A percentile compares a stretch with the other conserved stretches of the same genome.
Evolutionary conservation across 2,329 filamentous ascomycete genomes (phyloP).

Genomic region (Ceratocystis alfenasii): DNA sequence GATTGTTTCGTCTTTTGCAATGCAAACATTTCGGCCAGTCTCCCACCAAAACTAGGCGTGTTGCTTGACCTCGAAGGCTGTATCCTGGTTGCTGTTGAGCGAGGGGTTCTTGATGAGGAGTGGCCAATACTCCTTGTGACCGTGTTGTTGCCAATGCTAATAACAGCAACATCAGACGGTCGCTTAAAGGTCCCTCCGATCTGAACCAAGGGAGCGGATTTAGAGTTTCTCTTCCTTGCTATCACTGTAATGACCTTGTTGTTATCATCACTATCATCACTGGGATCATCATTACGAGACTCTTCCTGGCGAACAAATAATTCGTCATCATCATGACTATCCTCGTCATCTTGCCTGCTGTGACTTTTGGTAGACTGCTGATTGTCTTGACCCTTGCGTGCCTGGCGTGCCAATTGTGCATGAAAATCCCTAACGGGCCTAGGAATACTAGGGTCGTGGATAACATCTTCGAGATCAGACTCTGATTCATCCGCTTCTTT

Average conservation of each 20-base stretch:
- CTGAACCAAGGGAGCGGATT: not conserved
- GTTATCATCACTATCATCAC: not conserved
- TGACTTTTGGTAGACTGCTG: slow-evolving; percentile 24
- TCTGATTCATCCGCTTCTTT: slow-evolving; percentile 12
- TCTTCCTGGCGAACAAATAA: slow-evolving; percentile 15
- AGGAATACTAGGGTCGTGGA: slow-evolving; percentile 20
- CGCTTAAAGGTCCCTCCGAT: slow-evolving; percentile 34
- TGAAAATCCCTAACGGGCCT: slow-evolving; percentile 30
- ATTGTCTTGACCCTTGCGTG: slow-evolving; percentile 1
- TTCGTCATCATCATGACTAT: slow-evolving; percentile 23
- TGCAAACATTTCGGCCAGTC: slow-evolving; percentile 36
- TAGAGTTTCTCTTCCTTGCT: slow-evolving; percentile 1
- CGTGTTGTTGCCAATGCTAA: slow-evolving; percentile 60
- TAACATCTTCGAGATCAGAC: slow-evolving; percentile 14
- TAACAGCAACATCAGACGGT: slow-evolving; percentile 55
- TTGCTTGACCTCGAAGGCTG: slow-evolving; percentile 5
- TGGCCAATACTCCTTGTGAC: slow-evolving; percentile 51
- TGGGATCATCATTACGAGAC: slow-evolving; percentile 28
- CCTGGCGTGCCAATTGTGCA: slow-evolving; percentile 26
- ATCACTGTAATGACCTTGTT: slow-evolving; percentile 6
- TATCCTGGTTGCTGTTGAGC: not conserved
- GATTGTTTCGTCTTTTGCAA: slow-evolving; percentile 25
- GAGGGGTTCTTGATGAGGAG: not conserved
- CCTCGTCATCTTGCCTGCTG: slow-evolving; percentile 23
- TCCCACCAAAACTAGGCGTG: slow-evolving; percentile 34